Conservation (phyloP, 805 yeast genomes). For the Yamadazyma laniorum region DNA sequence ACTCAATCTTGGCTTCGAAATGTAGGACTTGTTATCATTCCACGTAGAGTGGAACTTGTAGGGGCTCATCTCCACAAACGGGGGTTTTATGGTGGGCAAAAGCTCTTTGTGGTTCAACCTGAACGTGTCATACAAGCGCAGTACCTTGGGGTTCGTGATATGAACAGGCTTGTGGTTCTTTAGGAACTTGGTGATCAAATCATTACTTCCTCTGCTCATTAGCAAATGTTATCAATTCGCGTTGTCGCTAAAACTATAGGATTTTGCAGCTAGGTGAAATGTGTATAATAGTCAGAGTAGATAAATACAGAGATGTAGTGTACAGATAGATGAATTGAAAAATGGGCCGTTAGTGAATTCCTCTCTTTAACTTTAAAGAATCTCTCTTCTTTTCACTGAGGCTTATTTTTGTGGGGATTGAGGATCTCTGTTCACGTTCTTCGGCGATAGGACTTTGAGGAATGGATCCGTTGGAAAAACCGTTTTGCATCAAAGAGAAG, state of each 20-base stretch:
- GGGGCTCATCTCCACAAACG: slow-evolving; percentile 18
- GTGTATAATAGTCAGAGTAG: background rate
- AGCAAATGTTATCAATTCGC: background rate
- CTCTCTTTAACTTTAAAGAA: slow-evolving; percentile 43
- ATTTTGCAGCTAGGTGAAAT: background rate
- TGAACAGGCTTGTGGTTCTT: background rate
- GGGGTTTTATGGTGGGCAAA: slow-evolving; percentile 18
- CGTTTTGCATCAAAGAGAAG: slow-evolving; percentile 25
- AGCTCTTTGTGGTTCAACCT: slow-evolving; percentile 5
- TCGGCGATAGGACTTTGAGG: slow-evolving; percentile 15
- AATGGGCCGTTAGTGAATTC: slow-evolving; percentile 26
- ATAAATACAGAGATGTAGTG: slow-evolving; percentile 1
- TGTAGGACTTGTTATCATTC: slow-evolving; percentile 24
- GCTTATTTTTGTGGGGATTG: slow-evolving; percentile 32
- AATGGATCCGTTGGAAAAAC: slow-evolving; percentile 7
- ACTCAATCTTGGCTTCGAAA: slow-evolving; percentile 40
- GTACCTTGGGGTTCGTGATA: slow-evolving; percentile 11
- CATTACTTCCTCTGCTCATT: slow-evolving; percentile 3
- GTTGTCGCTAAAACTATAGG: background rate
- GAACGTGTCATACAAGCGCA: slow-evolving; percentile 11
- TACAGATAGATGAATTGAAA: slow-evolving; percentile 3
- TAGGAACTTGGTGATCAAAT: slow-evolving; percentile 3
- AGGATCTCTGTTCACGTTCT: slow-evolving; percentile 17
- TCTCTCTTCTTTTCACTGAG: slow-evolving; percentile 47
- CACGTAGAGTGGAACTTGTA: slow-evolving; percentile 23